Evolutionary conservation across 805 yeast genomes (phyloP), one percentile per base, ranked within the genome.

Genomic region (Kazachstania taianensis): DNA sequence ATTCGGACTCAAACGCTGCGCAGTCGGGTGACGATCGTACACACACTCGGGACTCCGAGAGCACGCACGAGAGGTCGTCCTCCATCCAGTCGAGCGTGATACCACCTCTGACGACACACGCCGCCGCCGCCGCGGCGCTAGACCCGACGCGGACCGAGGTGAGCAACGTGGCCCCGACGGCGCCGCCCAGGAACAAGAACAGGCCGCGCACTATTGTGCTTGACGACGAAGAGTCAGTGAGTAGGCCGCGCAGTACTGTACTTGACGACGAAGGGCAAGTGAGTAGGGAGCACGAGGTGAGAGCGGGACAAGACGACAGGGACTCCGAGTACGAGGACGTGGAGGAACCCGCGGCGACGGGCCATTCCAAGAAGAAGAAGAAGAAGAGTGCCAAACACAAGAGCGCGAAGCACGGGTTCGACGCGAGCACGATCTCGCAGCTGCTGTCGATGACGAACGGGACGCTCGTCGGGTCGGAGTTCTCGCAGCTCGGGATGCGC

Each of bases 401-500:
- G 17, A 26, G 2, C 15, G 17, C 9, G 8, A 3, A 13, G 17
- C 12, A 26, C 12, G 9, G 15, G 14, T 52, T 55, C 24, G 59
- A 55, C 36, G 41, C 45, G 1, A 63, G 61, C 15, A 62, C 67
- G 1, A 41, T 64, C 10, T 43, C 62, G 2, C 62, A 62, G 35
- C 34, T 64, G 30, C 40, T 64, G 8, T 60, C 56, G 33, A 62
- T 62, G 26, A 63, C 68, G 0, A 62, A 62, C 33, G 69, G 69
- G 1, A 63, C 68, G 3, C 46, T 63, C 12, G 52, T 63, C 9
- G 68, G 69, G 2, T 63, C 66, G 65, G 92, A 84, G 46, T 82
- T 86, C 52, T 73, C 77, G 28, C 73, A 74, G 35, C 60, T 87
- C 40, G 81, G 80, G 26, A 66, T 86, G 44, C 86, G 89, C 7